Evolutionary conservation across 2,329 filamentous ascomycete species (phyloP).

Genomic region (Cladobotryum protrusum): DNA sequence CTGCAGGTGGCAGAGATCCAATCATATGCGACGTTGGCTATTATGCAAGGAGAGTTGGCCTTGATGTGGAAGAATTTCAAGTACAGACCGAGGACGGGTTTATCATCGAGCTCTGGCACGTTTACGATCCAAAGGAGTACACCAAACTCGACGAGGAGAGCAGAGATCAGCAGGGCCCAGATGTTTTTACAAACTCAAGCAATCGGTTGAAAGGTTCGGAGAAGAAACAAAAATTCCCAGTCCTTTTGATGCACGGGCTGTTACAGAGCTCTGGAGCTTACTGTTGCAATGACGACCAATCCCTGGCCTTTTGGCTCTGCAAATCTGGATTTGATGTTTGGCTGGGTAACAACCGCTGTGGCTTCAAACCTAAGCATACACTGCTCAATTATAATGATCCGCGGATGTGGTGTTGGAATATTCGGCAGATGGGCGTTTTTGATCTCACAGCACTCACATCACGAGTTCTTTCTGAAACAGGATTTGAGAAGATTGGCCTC

Average conservation of each 20-base stretch:
- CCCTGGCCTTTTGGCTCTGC: conserved; percentile 83
- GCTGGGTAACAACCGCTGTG: conserved; percentile 90
- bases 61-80: conserved; percentile 75
- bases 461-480: conserved; percentile 73
- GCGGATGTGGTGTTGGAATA: conserved; percentile 96
- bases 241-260: conserved; percentile 81
- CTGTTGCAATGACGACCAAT: conserved; percentile 84
- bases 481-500: conserved; percentile 74
- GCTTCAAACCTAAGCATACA: conserved; percentile 71
- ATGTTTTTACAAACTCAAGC: conserved; percentile 48
- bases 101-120: conserved; percentile 80
- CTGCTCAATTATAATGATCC: conserved; percentile 68
- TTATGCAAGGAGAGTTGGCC: conserved; percentile 79
- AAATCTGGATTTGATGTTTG: conserved; percentile 93
- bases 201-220: conserved; percentile 31
- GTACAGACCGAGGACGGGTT: conserved; percentile 95
- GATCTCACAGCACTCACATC: conserved; percentile 78
- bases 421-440: conserved; percentile 85
- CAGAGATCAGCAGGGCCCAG: conserved; percentile 47
- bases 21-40: conserved; percentile 74
- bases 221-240: conserved; percentile 63
- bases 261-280: conserved; percentile 84
- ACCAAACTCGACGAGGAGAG: conserved; percentile 45
- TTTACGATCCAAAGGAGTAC: conserved; percentile 78
- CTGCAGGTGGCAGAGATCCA: conserved; percentile 74